A percentile compares a stretch with the other conserved stretches of the same genome.
phyloP scores from a whole-genome alignment of 768 basidiomycete genomes.

The Hygrophorus pudorinus region DNA sequence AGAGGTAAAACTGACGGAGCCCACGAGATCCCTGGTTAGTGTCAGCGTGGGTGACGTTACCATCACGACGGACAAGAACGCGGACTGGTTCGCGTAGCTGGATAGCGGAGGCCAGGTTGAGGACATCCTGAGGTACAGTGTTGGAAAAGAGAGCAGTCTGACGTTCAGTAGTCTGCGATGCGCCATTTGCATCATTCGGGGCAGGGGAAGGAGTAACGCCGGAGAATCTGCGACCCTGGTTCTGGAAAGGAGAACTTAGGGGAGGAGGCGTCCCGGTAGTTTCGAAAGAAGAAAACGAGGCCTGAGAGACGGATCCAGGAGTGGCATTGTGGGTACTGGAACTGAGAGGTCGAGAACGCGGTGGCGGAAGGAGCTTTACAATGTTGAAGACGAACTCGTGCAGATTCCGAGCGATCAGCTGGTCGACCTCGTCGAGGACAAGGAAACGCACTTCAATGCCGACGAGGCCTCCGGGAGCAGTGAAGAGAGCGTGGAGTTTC shows the following conservation, averaged over 20 bases:
- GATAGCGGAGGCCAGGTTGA: conserved; percentile 89
- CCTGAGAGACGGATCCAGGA: conserved; percentile 24
- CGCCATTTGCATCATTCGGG: conserved; percentile 25
- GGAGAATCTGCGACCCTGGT: conserved; percentile 50
- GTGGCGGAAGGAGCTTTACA: conserved; percentile 85
- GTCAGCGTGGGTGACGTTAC: conserved; percentile 66
- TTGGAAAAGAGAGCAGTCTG: conserved; percentile 96
- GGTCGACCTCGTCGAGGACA: conserved; percentile 96
- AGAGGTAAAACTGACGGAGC: conserved; percentile 92
- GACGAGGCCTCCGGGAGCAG: conserved; percentile 60
- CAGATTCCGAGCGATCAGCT: conserved; percentile 92
- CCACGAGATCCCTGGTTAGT: conserved; percentile 64
- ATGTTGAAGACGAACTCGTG: conserved; percentile 93
- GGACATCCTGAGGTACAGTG: conserved; percentile 95
- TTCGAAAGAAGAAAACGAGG: conserved; percentile 40
- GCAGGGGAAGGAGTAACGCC: conserved; percentile 38
- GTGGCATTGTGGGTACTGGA: conserved; percentile 29
- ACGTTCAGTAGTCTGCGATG: conserved; percentile 48
- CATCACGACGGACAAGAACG: conserved; percentile 91
- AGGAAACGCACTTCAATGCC: conserved; percentile 88
- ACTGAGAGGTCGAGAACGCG: conserved; percentile 59
- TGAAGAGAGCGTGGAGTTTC: conserved; percentile 88
- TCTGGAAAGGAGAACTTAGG: conserved; percentile 26
- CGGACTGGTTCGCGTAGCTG: conserved; percentile 94
- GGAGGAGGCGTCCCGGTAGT: conserved; percentile 20